Evolutionary conservation across 441 rosid species (phyloP), one percentile per base, ranked within the genome.

Genomic region (Corymbia citriodora): DNA sequence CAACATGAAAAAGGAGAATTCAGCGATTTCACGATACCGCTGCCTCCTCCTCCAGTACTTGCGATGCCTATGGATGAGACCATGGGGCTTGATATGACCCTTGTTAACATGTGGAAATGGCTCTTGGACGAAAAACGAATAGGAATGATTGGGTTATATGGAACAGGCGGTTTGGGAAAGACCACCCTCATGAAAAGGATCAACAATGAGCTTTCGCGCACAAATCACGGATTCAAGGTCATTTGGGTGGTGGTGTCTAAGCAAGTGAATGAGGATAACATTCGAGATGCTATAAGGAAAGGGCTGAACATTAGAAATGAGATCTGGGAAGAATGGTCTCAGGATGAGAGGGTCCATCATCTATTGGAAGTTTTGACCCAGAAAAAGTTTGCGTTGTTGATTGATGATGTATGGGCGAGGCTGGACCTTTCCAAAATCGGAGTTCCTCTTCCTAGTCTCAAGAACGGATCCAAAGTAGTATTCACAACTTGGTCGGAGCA

Each of bases 1-100:
- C 8, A 5, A 54, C 16, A 0, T 9, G 6, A 27, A 7, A 2
- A 6, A 25, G 65, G 0, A 59, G 1, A 61, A 11, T 27, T 61
- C 0, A 0, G 0, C 1, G 8, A 1, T 6, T 0, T 61, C 7
- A 61, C 31, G 3, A 25, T 8, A 5, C 8, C 0, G 5, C 5
- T 27, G 15, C n/a, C n/a, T 61, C 68, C 15, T 61, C 68, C 68
- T 61, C 8, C 0, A 27, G 68, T 11, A 2, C 31, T 61, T 3
- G 3, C 1, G 15, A 61, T 2, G 68, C 68, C 68, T 25, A 61
- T 61, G 31, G 68, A 61, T 7, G 3, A 61, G 16, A 0, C 68
- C 0, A 8, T 61, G 31, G 68, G 31, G 31, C n/a, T 61, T 12
- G 16, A 61, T 5, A 27, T 5, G 25, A 25, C 68, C 3, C 2